These are phyloP conservation scores for Podospora pseudoanserina DNA, from an alignment of 495 filamentous ascomycete genomes.

Conservation along the genomic window DNA sequence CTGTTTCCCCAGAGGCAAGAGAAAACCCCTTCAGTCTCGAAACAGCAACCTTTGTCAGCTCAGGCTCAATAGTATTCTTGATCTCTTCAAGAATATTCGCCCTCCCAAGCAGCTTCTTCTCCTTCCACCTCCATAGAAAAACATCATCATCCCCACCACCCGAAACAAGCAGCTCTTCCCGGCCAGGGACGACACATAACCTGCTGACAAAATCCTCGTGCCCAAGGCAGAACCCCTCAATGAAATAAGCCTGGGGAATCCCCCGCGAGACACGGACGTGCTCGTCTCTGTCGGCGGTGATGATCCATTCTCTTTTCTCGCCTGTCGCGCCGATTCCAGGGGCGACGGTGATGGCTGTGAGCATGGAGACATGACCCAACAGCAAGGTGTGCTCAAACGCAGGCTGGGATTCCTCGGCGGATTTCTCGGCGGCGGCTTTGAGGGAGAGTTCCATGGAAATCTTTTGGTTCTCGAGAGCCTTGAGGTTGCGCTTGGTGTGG, in stretches of 20 bases:
- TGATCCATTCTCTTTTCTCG: conserved; percentile 57
- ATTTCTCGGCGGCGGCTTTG: conserved; percentile 32
- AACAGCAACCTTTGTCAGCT: conserved; percentile 48
- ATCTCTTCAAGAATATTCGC: conserved; percentile 47
- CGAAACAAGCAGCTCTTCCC: conserved; percentile 64
- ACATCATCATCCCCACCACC: conserved; percentile 80
- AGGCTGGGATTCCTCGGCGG: conserved; percentile 42
- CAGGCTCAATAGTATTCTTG: conserved; percentile 23
- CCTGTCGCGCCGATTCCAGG: not conserved
- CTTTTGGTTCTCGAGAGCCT: conserved; percentile 68
- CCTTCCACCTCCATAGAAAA: conserved; percentile 77
- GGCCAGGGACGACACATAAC: conserved; percentile 58
- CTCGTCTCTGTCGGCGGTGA: conserved; percentile 93
- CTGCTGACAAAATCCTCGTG: conserved; percentile 78
- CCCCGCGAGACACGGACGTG: conserved; percentile 90
- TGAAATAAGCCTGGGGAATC: conserved; percentile 77
- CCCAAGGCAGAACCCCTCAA: conserved; percentile 83
- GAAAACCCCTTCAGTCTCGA: conserved; percentile 40
- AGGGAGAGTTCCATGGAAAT: conserved; percentile 45
- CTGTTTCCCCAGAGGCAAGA: conserved; percentile 2
- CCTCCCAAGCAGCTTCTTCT: conserved; percentile 51
- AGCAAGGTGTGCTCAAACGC: conserved; percentile 69
- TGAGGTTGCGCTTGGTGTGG: conserved; percentile 75
- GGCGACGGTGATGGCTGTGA: conserved; percentile 66
- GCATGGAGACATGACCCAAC: conserved; percentile 90